A percentile compares a stretch with the other conserved stretches of the same genome.
phyloP scores from a whole-genome alignment of 2,329 filamentous ascomycete species.

The Talaromyces sp. region DNA sequence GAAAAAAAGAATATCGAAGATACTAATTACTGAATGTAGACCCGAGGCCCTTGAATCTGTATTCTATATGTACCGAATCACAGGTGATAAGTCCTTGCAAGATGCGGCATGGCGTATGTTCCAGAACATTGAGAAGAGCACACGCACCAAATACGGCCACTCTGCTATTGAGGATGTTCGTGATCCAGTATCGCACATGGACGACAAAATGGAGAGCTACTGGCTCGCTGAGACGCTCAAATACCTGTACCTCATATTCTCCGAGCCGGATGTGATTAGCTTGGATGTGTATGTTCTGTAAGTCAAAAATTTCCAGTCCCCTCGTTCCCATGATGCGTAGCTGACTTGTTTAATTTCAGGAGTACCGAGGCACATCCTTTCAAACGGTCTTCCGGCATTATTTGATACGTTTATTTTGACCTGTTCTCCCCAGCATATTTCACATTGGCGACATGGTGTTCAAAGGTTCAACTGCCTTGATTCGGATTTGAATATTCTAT shows the following conservation, averaged over 20 bases:
- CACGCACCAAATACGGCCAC: slow-evolving; percentile 47
- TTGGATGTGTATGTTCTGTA: slow-evolving; percentile 50
- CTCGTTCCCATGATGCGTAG: background rate
- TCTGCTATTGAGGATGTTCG: slow-evolving; percentile 49
- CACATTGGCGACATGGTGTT: background rate
- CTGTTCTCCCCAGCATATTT: background rate
- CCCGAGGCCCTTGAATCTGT: slow-evolving; percentile 65
- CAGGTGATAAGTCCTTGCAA: slow-evolving; percentile 53
- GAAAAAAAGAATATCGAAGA: background rate
- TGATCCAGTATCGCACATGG: slow-evolving; percentile 26
- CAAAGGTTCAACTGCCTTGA: background rate
- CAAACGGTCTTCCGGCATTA: slow-evolving; percentile 24
- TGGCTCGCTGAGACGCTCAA: slow-evolving; percentile 52
- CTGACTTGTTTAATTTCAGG: slow-evolving; percentile 21
- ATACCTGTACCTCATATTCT: slow-evolving; percentile 51
- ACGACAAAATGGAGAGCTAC: slow-evolving; percentile 49
- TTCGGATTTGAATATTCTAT: background rate
- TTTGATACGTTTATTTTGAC: background rate
- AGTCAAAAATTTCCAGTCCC: slow-evolving; percentile 17
- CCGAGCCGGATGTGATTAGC: slow-evolving; percentile 42
- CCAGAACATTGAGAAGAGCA: slow-evolving; percentile 47
- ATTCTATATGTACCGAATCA: slow-evolving; percentile 63
- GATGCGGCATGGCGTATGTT: slow-evolving; percentile 56
- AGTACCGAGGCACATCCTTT: slow-evolving; percentile 49
- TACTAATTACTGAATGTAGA: slow-evolving; percentile 22